Base-by-base conservation (phyloP, 805 yeast genomes). In the Barnettozyma wickerhamii region DNA sequence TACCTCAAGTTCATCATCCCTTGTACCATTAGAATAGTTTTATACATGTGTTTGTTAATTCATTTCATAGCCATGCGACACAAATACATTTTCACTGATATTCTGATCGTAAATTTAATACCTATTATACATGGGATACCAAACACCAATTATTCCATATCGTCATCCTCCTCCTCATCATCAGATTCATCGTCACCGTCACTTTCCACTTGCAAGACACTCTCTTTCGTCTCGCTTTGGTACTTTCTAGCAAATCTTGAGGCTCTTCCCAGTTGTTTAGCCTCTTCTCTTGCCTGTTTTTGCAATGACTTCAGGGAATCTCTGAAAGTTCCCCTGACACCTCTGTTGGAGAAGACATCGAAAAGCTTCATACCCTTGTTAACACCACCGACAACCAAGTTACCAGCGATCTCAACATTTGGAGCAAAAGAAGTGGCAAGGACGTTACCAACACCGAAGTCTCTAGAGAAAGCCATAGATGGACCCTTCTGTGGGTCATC, bases 381-480 rank as follows among this genome's bases (percentile, higher is more conserved):
- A 32, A 84, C 87, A 56, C 99, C 99, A 52, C 96, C 98, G 46
- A 88, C 74, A 17, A 81, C 80, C 48, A 93, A 61, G 58, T 84
- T 77, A 46, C 97, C 97, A 3, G 89, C 79, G 34, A 84, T 85
- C 63, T 86, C 96, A 41, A 76, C 65, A 62, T 93, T 98, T 36
- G 88, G 83, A 3, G 95, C 93, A 70, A 89, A 93, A 9, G 84
- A 66, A 10, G 86, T 70, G 4, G 88, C 72, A 53, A 93, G 75
- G 17, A 91, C 96, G 59, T 88, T 89, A 46, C 99, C 99, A 40
- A 89, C 85, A 50, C 90, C 97, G 53, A 93, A 81, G 65, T 93
- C 96, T 59, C 97, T 79, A 30, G 91, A 79, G 46, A 89, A 68
- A 6, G 89, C 83, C 95, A 93, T 84, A 18, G 91, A 80, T 30